Evolutionary conservation across 257 asterid species (phyloP), one percentile per base, ranked within the genome.

Genomic region (Solanum sejunctum): DNA sequence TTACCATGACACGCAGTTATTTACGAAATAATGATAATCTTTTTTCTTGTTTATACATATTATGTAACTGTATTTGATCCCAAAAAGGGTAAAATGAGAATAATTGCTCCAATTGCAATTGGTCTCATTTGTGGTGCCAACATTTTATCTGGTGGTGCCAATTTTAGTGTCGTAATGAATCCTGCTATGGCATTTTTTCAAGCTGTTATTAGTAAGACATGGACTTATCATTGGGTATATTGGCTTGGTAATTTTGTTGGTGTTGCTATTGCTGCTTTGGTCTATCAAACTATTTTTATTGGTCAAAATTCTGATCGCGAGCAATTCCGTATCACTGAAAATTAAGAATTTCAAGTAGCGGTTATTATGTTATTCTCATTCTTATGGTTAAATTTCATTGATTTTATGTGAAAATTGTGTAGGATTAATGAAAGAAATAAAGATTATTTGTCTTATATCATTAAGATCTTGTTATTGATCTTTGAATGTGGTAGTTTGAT

Each of bases 171-270:
- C 20, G 93, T 95, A 9, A 94, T 93, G 97, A 94, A 93, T 92
- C 98, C 97, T 0, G 97, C 97, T 7, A 94, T 94, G 66, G 91
- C 98, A 5, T 94, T 94, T 41, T 95, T 94, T 2, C 98, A 95
- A 0, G 97, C 95, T 0, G 93, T 92, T 10, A 95, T 93, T 6
- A 91, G 95, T 91, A 92, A 96, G 98, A 86, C 93, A 26, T 93
- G 96, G 98, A 84, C 45, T 39, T 75, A 89, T 91, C 96, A 93
- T 88, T 93, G 98, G 98, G 95, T 93, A 5, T 93, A 93, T 88
- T 93, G 98, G 98, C 89, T 92, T 7, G 98, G 98, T 45, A 95
- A 93, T 0, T 89, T 93, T 16, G 84, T 83, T 0, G 98, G 39
- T 36, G 39, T 6, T 36, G 39, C 39, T 3, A 36, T 36, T 36